phyloP scores from a whole-genome alignment of 2,329 filamentous ascomycete genomes.

The Aspergillus candidus region DNA sequence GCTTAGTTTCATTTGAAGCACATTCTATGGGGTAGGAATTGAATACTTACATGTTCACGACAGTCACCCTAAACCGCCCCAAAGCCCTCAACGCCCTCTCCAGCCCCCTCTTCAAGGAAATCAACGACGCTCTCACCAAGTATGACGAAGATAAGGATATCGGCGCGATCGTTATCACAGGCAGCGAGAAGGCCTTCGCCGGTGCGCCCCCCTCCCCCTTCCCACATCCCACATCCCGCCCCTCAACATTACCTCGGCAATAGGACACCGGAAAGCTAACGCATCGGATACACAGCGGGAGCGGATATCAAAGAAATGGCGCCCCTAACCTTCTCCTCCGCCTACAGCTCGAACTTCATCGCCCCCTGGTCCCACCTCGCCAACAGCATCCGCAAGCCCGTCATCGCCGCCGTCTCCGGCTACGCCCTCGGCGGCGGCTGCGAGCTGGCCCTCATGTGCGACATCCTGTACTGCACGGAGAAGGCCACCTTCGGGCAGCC shows the following conservation, averaged over 20 bases:
- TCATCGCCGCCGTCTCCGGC: constrained; percentile 89
- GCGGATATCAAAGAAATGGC: constrained; percentile 99
- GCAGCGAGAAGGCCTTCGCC: constrained; percentile 83
- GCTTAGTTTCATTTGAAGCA: background rate
- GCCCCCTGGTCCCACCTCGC: constrained; percentile 87
- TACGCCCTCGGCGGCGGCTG: constrained; percentile 93
- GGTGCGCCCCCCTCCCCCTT: constrained; percentile 26
- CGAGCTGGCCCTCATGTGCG: constrained; percentile 95
- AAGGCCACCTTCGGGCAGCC: constrained; percentile 91
- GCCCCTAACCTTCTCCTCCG: constrained; percentile 77
- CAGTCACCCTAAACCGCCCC: constrained; percentile 88
- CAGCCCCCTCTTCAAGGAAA: constrained; percentile 82
- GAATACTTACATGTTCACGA: background rate
- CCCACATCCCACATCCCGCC: background rate
- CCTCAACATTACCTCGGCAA: background rate
- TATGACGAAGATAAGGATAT: constrained; percentile 66
- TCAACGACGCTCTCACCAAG: constrained; percentile 69
- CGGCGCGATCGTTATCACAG: constrained; percentile 76
- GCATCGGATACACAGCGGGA: constrained; percentile 52
- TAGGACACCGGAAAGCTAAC: background rate
- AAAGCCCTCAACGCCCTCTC: constrained; percentile 93
- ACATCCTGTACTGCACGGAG: constrained; percentile 84
- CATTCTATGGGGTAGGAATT: background rate
- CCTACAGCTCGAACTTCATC: constrained; percentile 89
- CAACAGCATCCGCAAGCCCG: constrained; percentile 80